Conservation (phyloP, 352 stramenopile genomes). For the Phytophthora tentaculata region DNA sequence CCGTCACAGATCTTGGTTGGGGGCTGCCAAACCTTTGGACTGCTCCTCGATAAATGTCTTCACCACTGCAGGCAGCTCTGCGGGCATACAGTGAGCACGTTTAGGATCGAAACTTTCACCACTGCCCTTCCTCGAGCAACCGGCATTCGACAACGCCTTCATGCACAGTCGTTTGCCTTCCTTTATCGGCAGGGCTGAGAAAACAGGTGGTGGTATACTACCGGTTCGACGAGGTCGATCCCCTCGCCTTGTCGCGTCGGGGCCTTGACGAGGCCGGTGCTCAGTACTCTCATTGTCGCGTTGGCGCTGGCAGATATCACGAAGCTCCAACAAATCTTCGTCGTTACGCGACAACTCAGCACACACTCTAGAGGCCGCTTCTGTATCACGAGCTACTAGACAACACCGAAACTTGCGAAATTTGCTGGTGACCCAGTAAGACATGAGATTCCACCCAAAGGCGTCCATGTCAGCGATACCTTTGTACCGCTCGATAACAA, state of each 20-base stretch:
- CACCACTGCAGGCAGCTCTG: no score
- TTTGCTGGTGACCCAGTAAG: slow-evolving; percentile 22
- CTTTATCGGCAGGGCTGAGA: no score
- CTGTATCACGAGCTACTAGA: neutral
- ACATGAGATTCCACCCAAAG: slow-evolving; percentile 8
- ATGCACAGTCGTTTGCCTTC: no score
- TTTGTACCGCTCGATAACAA: slow-evolving; percentile 6
- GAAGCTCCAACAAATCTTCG: slow-evolving; percentile 11
- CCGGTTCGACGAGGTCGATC: neutral
- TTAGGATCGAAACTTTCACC: no score
- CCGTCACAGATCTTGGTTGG: no score
- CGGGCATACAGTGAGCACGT: no score
- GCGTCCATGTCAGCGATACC: slow-evolving; percentile 1
- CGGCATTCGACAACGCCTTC: no score
- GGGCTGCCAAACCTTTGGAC: no score
- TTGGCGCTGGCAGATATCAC: neutral
- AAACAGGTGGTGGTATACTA: no score
- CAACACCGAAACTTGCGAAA: slow-evolving; percentile 14
- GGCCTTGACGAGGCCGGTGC: neutral
- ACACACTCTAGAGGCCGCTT: neutral
- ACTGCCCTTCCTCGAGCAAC: no score
- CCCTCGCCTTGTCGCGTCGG: neutral
- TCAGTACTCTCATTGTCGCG: neutral
- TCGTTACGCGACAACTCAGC: slow-evolving; percentile 16
- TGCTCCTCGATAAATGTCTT: no score